phyloP scores from a whole-genome alignment of 805 yeast genomes.

The Phaffomyces opuntiae region DNA sequence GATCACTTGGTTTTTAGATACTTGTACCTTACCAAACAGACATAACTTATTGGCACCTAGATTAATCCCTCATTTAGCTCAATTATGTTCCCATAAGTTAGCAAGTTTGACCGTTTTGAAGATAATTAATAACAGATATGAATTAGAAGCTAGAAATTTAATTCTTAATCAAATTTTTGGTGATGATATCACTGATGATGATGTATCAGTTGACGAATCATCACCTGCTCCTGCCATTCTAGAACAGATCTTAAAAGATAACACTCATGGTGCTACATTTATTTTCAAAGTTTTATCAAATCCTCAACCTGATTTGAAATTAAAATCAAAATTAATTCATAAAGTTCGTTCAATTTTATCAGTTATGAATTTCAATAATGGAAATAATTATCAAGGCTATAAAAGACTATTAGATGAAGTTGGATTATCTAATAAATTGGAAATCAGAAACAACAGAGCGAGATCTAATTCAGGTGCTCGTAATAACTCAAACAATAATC shows the following conservation, averaged over 20 bases:
- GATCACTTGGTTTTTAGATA: constrained; percentile 91
- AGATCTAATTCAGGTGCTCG: constrained; percentile 21
- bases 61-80: constrained; percentile 53
- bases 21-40: constrained; percentile 60
- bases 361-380: constrained; percentile 45
- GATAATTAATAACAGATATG: constrained; percentile 63
- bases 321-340: constrained; percentile 49
- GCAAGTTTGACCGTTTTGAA: constrained; percentile 81
- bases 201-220: constrained; percentile 4
- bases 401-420: constrained; percentile 89
- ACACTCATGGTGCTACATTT: constrained; percentile 66
- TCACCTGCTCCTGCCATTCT: constrained; percentile 40
- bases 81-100: constrained; percentile 70
- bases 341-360: constrained; percentile 59
- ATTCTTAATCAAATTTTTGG: constrained; percentile 67
- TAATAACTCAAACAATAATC: constrained; percentile 3
- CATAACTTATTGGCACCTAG: constrained; percentile 58
- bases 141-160: constrained; percentile 49
- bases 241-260: constrained; percentile 58
- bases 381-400: constrained; percentile 50
- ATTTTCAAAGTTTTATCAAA: constrained; percentile 72
- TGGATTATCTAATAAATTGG: constrained; percentile 40
- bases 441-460: constrained; percentile 14
- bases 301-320: constrained; percentile 52
- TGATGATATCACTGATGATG: constrained; percentile 24